These are phyloP conservation scores for Metahyphopichia silvanorum DNA, from an alignment of 805 yeast species.

Conservation along the genomic window DNA sequence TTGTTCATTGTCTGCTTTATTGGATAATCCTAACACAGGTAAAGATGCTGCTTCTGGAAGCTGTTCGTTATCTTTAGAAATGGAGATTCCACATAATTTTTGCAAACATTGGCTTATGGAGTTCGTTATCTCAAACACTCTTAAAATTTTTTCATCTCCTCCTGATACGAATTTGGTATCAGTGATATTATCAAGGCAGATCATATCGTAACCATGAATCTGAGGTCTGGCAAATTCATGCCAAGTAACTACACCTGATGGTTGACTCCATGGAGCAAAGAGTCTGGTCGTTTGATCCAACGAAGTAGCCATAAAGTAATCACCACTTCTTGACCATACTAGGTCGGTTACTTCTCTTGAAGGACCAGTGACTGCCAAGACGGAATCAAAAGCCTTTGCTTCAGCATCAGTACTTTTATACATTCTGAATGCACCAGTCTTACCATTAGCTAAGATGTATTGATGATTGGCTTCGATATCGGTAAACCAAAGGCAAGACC, in stretches of 20 bases:
- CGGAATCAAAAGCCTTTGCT: slow-evolving; percentile 39
- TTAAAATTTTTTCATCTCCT: slow-evolving; percentile 90
- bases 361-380: slow-evolving; percentile 72
- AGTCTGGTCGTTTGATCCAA: slow-evolving; percentile 92
- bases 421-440: slow-evolving; percentile 87
- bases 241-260: slow-evolving; percentile 49
- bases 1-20: slow-evolving; percentile 67
- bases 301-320: slow-evolving; percentile 72
- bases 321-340: slow-evolving; percentile 68
- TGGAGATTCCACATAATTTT: slow-evolving; percentile 47
- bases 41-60: slow-evolving; percentile 84
- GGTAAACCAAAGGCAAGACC: slow-evolving; percentile 66
- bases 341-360: slow-evolving; percentile 71
- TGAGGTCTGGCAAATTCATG: slow-evolving; percentile 96
- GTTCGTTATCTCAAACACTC: slow-evolving; percentile 86
- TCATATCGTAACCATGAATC: slow-evolving; percentile 97
- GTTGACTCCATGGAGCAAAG: slow-evolving; percentile 57
- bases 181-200: slow-evolving; percentile 63
- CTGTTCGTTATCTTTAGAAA: slow-evolving; percentile 15
- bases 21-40: slow-evolving; percentile 91
- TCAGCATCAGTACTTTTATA: slow-evolving; percentile 49
- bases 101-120: slow-evolving; percentile 64
- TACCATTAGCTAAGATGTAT: slow-evolving; percentile 75
- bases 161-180: slow-evolving; percentile 76
- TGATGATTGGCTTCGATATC: slow-evolving; percentile 21